These are phyloP conservation scores for Salix viminalis DNA, from an alignment of 345 rosid species.

Conservation along the genomic window DNA sequence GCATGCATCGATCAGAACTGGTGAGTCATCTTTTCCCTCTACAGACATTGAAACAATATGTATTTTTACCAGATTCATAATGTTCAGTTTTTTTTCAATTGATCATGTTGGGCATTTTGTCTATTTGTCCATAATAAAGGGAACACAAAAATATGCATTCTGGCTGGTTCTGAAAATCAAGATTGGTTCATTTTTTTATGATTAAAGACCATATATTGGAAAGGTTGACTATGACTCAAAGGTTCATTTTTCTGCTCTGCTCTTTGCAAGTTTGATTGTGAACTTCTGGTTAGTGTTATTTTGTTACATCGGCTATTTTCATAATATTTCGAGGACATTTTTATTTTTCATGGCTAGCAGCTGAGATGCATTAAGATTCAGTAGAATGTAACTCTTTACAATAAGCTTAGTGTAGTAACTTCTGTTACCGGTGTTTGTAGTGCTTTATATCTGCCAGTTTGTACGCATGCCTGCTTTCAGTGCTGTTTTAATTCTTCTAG, in stretches of 20 bases:
- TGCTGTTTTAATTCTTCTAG: not conserved
- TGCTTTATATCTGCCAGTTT: not conserved
- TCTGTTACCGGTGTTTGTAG: not conserved
- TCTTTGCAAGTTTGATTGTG: not conserved
- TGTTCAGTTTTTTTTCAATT: not conserved
- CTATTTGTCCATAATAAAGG: not conserved
- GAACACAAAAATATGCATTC: not conserved
- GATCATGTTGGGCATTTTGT: not conserved
- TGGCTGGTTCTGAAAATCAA: not conserved
- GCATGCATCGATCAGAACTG: slow-evolving; percentile 82
- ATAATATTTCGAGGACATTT: not conserved
- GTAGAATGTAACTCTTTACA: not conserved
- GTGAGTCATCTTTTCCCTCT: slow-evolving; percentile 43
- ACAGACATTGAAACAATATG: not conserved
- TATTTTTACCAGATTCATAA: not conserved
- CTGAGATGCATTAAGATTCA: not conserved
- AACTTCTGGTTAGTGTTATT: not conserved
- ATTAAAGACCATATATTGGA: not conserved
- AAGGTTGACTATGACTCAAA: not conserved
- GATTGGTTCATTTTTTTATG: not conserved
- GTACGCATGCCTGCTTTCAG: not conserved
- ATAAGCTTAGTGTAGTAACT: not conserved
- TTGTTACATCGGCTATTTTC: too few relatives aligned
- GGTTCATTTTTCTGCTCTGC: not conserved
- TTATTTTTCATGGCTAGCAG: too few relatives aligned